phyloP scores from a whole-genome alignment of 2,329 filamentous ascomycete genomes.

The Venturia carpophila region DNA sequence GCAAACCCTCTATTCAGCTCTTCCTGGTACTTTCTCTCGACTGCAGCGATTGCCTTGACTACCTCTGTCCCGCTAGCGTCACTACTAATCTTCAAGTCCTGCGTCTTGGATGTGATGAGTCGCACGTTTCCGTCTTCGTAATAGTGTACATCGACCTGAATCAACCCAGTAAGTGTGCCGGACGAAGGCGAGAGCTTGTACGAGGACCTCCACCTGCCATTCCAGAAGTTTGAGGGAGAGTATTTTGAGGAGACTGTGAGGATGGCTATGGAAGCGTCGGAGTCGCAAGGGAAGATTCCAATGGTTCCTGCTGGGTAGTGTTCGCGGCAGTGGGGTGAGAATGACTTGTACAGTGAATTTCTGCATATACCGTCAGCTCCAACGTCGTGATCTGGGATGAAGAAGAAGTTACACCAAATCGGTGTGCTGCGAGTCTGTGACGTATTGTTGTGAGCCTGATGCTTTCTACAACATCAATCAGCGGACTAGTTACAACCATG shows the following conservation, averaged over 20 bases:
- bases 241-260: constrained; percentile 93
- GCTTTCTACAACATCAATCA: constrained; percentile 54
- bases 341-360: constrained; percentile 72
- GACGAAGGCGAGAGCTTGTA: constrained; percentile 72
- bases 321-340: constrained; percentile 70
- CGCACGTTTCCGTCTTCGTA: constrained; percentile 99
- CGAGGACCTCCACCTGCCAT: constrained; percentile 87
- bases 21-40: constrained; percentile 92
- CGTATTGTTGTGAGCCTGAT: constrained; percentile 70
- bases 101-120: constrained; percentile 75
- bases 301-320: constrained; percentile 79
- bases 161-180: constrained; percentile 61
- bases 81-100: constrained; percentile 51
- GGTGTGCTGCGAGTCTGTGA: constrained; percentile 64
- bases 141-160: constrained; percentile 97
- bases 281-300: constrained; percentile 73
- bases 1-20: constrained; percentile 88
- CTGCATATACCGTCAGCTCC: constrained; percentile 36
- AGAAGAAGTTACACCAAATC: constrained; percentile 65
- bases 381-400: neutral
- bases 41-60: constrained; percentile 65
- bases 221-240: constrained; percentile 98
- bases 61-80: constrained; percentile 60
- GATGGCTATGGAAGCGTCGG: constrained; percentile 69
- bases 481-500: neutral